Evolutionary conservation across 176 grass and related monocot genomes (phyloP).

Genomic region (Saccharum officinarum): DNA sequence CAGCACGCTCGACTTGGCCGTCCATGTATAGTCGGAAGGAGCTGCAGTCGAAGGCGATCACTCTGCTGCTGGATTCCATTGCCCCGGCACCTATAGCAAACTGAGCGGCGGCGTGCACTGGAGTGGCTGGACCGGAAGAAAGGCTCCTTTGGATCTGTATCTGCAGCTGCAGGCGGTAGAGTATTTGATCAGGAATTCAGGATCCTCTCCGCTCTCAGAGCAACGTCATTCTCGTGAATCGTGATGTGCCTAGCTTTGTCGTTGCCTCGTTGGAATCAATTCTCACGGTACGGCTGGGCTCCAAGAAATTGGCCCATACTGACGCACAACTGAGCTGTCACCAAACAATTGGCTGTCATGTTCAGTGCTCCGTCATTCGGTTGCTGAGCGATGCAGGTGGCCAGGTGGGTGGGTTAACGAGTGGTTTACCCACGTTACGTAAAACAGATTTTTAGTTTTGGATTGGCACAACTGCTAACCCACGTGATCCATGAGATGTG

Average conservation of each 20-base stretch:
- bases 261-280: not conserved
- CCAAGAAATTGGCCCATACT: too few relatives aligned
- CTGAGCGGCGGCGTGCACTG: not conserved
- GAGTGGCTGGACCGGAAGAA: not conserved
- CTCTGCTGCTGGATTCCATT: slow-evolving; percentile 32
- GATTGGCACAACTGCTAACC: too few relatives aligned
- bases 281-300: not conserved
- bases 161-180: not conserved
- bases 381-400: not conserved
- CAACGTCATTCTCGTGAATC: not conserved
- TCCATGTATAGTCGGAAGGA: slow-evolving; percentile 38
- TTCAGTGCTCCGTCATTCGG: not conserved
- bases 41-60: slow-evolving; percentile 11
- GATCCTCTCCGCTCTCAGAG: too few relatives aligned
- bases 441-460: too few relatives aligned
- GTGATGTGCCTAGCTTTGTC: not conserved
- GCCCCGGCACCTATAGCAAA: not conserved
- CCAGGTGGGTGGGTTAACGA: too few relatives aligned
- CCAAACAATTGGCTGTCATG: not conserved
- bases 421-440: too few relatives aligned
- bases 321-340: too few relatives aligned
- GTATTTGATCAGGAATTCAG: not conserved
- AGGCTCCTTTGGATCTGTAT: not conserved
- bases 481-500: too few relatives aligned
- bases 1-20: slow-evolving; percentile 21